A percentile compares a stretch with the other conserved stretches of the same genome.
phyloP scores from a whole-genome alignment of 768 basidiomycete genomes.

The Mycena haematopus region DNA sequence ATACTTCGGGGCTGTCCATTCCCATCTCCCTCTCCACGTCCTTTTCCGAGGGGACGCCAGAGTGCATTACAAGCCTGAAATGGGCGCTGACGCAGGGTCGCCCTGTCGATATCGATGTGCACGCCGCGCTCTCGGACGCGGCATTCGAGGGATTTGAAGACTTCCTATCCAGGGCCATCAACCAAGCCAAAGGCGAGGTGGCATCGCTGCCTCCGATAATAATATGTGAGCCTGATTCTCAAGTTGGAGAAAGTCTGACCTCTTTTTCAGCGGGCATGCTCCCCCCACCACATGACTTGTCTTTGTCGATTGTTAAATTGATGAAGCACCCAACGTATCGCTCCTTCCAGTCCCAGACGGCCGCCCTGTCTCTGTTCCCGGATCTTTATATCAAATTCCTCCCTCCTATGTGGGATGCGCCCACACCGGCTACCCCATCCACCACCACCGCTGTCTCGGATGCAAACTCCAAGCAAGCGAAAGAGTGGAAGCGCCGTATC shows the following conservation, averaged over 20 bases:
- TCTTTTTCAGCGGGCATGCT: slow-evolving; percentile 69
- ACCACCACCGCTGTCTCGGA: slow-evolving; percentile 44
- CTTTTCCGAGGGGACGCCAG: slow-evolving; percentile 56
- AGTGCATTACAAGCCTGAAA: slow-evolving; percentile 59
- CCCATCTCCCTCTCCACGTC: slow-evolving; percentile 63
- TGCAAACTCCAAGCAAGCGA: slow-evolving; percentile 55
- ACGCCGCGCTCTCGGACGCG: slow-evolving; percentile 58
- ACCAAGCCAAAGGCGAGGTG: too few relatives aligned
- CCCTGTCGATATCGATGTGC: slow-evolving; percentile 76
- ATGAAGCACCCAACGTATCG: slow-evolving; percentile 80
- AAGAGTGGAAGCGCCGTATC: slow-evolving; percentile 75
- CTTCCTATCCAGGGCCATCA: slow-evolving; percentile 67
- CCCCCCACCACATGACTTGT: slow-evolving; percentile 77
- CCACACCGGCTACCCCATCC: slow-evolving; percentile 56
- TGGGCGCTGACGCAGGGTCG: slow-evolving; percentile 71
- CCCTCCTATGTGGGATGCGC: slow-evolving; percentile 76
- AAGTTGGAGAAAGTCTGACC: slow-evolving; percentile 15
- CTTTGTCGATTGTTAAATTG: slow-evolving; percentile 76
- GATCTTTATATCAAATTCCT: slow-evolving; percentile 74
- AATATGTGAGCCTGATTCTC: slow-evolving; percentile 58
- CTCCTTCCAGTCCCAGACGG: slow-evolving; percentile 74
- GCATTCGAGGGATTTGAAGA: slow-evolving; percentile 74
- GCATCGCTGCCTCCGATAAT: slow-evolving; percentile 62
- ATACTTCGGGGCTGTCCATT: slow-evolving; percentile 46
- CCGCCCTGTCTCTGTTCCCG: slow-evolving; percentile 78